A percentile compares a stretch with the other conserved stretches of the same genome.
Conservation (phyloP, 2,329 filamentous ascomycete species). For the Helotiales sp. region DNA sequence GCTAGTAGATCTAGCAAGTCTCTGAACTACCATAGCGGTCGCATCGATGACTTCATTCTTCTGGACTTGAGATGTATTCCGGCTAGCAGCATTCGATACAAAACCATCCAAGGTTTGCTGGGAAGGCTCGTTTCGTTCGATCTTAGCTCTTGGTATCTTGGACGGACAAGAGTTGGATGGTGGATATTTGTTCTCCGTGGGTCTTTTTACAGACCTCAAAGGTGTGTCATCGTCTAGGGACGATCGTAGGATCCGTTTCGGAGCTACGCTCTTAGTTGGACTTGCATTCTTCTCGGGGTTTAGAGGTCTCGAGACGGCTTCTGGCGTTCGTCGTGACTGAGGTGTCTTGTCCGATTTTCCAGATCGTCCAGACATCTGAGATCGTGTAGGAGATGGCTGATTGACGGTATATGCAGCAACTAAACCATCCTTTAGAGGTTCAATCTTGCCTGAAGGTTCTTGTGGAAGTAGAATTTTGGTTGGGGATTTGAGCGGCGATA, state of each 20-base stretch:
- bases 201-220: background rate
- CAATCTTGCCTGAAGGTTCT: background rate
- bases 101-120: background rate
- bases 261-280: background rate
- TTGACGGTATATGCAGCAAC: slow-evolving; percentile 33
- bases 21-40: background rate
- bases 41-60: background rate
- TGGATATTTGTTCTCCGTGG: background rate
- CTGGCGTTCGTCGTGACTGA: slow-evolving; percentile 8
- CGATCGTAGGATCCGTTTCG: background rate
- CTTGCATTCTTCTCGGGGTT: background rate
- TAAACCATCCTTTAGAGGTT: slow-evolving; percentile 19
- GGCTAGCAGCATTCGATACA: background rate
- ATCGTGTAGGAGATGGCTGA: slow-evolving; percentile 28
- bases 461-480: slow-evolving; percentile 1
- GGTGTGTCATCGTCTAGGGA: background rate
- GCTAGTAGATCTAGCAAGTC: background rate
- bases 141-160: background rate
- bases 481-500: slow-evolving; percentile 14
- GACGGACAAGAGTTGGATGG: background rate
- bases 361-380: slow-evolving; percentile 25
- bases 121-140: background rate
- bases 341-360: slow-evolving; percentile 15
- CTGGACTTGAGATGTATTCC: background rate
- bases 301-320: background rate